Evolutionary conservation across 208 protist species (phyloP), one percentile per base, ranked within the genome.

Genomic region (Leishmania mexicana): DNA sequence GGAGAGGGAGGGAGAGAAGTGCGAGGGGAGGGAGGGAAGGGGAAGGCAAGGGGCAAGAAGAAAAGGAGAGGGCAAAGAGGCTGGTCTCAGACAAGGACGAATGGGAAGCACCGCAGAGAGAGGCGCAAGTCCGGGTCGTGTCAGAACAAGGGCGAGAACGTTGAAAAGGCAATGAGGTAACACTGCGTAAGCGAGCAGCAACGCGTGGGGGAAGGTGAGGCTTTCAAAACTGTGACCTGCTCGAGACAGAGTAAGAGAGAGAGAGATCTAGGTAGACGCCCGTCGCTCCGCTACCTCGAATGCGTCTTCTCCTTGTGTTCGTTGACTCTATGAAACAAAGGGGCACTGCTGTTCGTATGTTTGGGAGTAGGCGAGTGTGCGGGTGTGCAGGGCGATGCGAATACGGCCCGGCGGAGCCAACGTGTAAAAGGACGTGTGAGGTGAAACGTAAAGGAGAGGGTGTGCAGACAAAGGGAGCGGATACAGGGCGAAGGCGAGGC

Each of bases 291-390:
- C 70, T 51, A 74, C 24, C 24, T 8, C 10, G n/a, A 74, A 5
- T 53, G 1, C 47, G 45, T 72, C 42, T 72, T 71, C 53, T 72
- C 40, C 53, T 77, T 64, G 15, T 40, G 35, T 47, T 77, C 72
- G 7, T n/a, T 24, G 15, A 64, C 45, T 64, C 73, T 77, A 57
- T 57, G 54, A 77, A 64, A 77, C n/a, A 72, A 78, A 24, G 17
- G 60, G 51, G 76, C 31, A 54, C 45, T 74, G 70, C 21, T 38
- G 70, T 15, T 74, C 31, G 31, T 1, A 60, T 76, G 40, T 0
- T 17, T 58, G 17, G 24, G 19, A 40, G 31, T 42, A 28, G n/a
- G 53, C 62, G 40, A 62, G 35, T 17, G 35, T 64, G 51, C 35
- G n/a, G 19, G 7, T 21, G 40, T 45, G 51, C 51, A 58, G 45